A percentile compares a stretch with the other conserved stretches of the same genome.
Conservation (phyloP, 345 rosid genomes). For the Orychophragmus violaceus region DNA sequence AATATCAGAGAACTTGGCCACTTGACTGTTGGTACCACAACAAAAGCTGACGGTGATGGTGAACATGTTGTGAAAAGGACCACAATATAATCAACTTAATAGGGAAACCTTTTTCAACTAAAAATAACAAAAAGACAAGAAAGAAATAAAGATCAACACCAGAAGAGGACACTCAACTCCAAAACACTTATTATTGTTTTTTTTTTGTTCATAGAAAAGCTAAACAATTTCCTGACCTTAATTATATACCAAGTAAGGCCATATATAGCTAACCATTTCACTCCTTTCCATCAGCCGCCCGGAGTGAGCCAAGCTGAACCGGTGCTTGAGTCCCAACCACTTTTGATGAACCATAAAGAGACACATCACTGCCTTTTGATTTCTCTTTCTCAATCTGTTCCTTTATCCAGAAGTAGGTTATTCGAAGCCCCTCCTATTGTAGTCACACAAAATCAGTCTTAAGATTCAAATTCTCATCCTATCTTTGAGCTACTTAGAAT, state of each 20-base stretch:
- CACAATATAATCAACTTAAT: neutral
- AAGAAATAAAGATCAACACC: neutral
- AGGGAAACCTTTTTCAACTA: neutral
- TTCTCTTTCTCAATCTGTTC: constrained; percentile 96
- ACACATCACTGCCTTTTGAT: constrained; percentile 59
- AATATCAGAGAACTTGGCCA: constrained; percentile 1
- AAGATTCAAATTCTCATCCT: neutral
- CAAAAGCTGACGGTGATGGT: constrained; percentile 9
- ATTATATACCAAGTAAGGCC: neutral
- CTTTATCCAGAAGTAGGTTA: constrained; percentile 95
- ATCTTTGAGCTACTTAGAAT: neutral
- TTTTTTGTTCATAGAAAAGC: neutral
- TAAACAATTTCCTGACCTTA: neutral
- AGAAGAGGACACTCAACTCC: constrained; percentile 1
- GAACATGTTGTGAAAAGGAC: constrained; percentile 1
- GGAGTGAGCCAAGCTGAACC: constrained; percentile 89
- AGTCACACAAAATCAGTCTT: neutral
- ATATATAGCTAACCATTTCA: constrained; percentile 28
- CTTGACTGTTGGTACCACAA: constrained; percentile 6
- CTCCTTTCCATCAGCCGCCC: constrained; percentile 87
- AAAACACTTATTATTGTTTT: constrained; percentile 15
- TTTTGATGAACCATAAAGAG: constrained; percentile 83
- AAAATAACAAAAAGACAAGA: neutral
- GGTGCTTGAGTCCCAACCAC: constrained; percentile 99
- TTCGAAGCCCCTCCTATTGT: constrained; percentile 80